A percentile compares a stretch with the other conserved stretches of the same genome.
These are phyloP conservation scores for Auricularia auricula-judae DNA, from an alignment of 768 basidiomycete species.

Conservation along the genomic window DNA sequence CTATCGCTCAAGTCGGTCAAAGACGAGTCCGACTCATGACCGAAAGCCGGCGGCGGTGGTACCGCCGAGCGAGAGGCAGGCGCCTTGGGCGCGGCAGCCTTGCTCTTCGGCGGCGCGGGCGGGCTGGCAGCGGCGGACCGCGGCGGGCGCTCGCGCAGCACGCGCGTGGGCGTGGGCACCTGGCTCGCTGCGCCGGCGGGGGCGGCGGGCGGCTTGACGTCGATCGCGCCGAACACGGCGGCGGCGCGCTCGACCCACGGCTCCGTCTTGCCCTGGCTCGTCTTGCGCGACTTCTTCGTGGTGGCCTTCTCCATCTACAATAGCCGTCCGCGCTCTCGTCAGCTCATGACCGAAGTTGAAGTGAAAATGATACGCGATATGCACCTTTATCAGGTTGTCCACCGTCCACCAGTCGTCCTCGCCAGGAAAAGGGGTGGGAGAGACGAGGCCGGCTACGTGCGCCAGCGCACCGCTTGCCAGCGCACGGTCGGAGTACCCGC, in stretches of 20 bases:
- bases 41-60: neutral
- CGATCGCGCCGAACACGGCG: slow-evolving; percentile 34
- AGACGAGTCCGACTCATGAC: neutral
- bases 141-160: slow-evolving; percentile 7
- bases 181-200: slow-evolving; percentile 12
- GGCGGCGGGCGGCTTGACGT: slow-evolving; percentile 18
- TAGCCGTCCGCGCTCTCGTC: too few relatives aligned
- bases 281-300: slow-evolving; percentile 47
- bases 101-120: slow-evolving; percentile 3
- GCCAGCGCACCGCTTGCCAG: slow-evolving; percentile 77
- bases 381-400: slow-evolving; percentile 49
- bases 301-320: slow-evolving; percentile 59
- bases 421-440: slow-evolving; percentile 10
- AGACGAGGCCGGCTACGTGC: slow-evolving; percentile 59
- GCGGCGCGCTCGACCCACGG: slow-evolving; percentile 51
- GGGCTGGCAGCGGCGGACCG: slow-evolving; percentile 10
- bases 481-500: slow-evolving; percentile 88
- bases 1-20: neutral
- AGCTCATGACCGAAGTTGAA: too few relatives aligned
- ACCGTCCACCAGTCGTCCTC: slow-evolving; percentile 52
- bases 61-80: neutral
- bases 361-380: slow-evolving; percentile 8
- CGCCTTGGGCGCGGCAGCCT: neutral
- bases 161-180: slow-evolving; percentile 10
- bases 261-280: slow-evolving; percentile 20